Evolutionary conservation across 1,139 yeast species (phyloP).

Genomic region (Sugiyamaella castrensis): DNA sequence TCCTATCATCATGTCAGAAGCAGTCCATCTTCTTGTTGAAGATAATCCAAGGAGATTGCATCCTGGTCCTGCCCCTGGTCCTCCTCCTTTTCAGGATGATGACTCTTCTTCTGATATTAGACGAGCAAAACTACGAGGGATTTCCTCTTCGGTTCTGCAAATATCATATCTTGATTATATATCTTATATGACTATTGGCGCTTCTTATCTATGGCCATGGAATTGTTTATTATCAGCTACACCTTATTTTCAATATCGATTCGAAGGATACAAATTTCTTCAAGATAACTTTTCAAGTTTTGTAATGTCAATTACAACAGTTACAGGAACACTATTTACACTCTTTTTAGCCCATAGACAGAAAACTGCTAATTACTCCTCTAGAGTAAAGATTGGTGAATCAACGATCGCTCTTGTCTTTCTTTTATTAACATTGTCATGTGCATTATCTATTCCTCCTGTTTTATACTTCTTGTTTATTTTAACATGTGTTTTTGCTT

Average conservation of each 20-base stretch:
- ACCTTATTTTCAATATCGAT: conserved; percentile 69
- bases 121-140: too few relatives aligned
- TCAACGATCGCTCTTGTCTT: conserved; percentile 55
- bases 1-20: too few relatives aligned
- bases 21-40: too few relatives aligned
- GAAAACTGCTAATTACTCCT: conserved; percentile 56
- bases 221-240: conserved; percentile 86
- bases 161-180: conserved; percentile 43
- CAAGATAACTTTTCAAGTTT: conserved; percentile 70
- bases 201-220: conserved; percentile 84
- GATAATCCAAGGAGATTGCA: too few relatives aligned
- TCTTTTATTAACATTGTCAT: conserved; percentile 41
- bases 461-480: conserved; percentile 46
- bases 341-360: conserved; percentile 68
- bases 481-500: conserved; percentile 46
- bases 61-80: too few relatives aligned
- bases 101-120: background rate
- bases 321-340: conserved; percentile 62
- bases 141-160: background rate
- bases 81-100: background rate
- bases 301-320: conserved; percentile 85
- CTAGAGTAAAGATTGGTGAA: conserved; percentile 60
- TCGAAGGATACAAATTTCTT: conserved; percentile 51
- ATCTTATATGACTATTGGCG: conserved; percentile 67
- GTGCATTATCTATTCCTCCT: conserved; percentile 42